A percentile compares a stretch with the other conserved stretches of the same genome.
These are phyloP conservation scores for Vigna nakashimae DNA, from an alignment of 306 rosid species.

Conservation along the genomic window DNA sequence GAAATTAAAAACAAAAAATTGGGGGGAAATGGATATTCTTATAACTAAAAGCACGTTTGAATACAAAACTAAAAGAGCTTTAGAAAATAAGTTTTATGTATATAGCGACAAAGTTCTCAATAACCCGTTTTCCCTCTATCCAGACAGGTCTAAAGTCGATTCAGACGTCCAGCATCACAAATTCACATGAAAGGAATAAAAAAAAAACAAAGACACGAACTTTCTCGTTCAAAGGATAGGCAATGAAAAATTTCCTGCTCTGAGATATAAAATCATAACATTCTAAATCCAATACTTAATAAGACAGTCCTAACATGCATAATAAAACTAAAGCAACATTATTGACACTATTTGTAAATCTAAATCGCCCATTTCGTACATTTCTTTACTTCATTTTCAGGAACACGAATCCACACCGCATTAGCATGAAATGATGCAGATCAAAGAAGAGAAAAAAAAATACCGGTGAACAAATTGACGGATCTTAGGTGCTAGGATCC, in stretches of 20 bases:
- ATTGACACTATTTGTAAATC: no score
- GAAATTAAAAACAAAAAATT: neutral
- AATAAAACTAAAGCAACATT: neutral
- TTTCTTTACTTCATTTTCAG: no score
- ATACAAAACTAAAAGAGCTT: no score
- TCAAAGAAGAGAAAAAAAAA: neutral
- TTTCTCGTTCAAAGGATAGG: neutral
- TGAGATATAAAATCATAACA: neutral
- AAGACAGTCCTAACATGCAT: neutral
- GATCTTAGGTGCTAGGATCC: slow-evolving; percentile 58
- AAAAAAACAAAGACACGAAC: neutral
- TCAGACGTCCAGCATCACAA: neutral
- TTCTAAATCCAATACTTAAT: neutral
- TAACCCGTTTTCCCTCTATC: no score
- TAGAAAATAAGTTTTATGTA: no score
- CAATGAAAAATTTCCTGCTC: neutral
- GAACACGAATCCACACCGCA: neutral
- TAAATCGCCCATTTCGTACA: no score
- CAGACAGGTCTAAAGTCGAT: no score
- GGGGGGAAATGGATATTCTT: neutral
- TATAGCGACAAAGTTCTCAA: no score
- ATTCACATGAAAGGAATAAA: neutral
- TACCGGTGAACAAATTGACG: slow-evolving; percentile 65
- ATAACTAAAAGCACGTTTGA: no score
- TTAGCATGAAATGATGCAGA: neutral